phyloP scores from a whole-genome alignment of 768 basidiomycete genomes.

The Coprinopsis strossmayeri region DNA sequence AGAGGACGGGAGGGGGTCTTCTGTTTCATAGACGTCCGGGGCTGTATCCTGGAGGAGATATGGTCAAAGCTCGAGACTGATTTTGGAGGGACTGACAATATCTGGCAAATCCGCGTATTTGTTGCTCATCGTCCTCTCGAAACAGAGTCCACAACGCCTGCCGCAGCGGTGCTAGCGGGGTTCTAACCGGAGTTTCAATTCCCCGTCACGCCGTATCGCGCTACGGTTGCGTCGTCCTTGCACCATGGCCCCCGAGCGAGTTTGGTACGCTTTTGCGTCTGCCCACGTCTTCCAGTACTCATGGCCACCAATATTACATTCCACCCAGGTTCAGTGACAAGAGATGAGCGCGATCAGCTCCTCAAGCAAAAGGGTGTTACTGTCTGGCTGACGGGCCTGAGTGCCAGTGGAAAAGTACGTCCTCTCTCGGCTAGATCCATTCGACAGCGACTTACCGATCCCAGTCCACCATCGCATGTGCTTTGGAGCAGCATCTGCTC shows the following conservation, averaged over 20 bases:
- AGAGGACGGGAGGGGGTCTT: slow-evolving; percentile 59
- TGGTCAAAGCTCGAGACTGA: slow-evolving; percentile 3
- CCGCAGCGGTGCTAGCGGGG: not conserved
- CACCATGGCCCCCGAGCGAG: not conserved
- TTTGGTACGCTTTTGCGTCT: not conserved
- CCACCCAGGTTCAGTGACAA: slow-evolving; percentile 72
- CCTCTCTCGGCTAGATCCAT: not conserved
- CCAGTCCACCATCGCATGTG: slow-evolving; percentile 95
- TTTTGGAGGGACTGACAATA: slow-evolving; percentile 53
- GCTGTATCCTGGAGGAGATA: slow-evolving; percentile 65
- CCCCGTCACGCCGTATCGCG: no score
- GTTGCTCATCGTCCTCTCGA: slow-evolving; percentile 43
- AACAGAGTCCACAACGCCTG: no score
- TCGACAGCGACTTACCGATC: not conserved
- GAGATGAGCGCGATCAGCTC: slow-evolving; percentile 57
- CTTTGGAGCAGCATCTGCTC: slow-evolving; percentile 91
- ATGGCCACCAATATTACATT: slow-evolving; percentile 61
- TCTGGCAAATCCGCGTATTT: slow-evolving; percentile 92
- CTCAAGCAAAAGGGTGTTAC: slow-evolving; percentile 83
- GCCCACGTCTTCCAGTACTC: not conserved
- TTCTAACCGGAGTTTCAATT: no score
- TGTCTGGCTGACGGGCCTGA: slow-evolving; percentile 95
- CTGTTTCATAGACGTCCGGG: slow-evolving; percentile 89
- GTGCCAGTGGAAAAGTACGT: slow-evolving; percentile 87
- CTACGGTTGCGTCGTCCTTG: slow-evolving; percentile 5